Percentiles rank a stretch among this genome's conserved stretches.
Conservation (phyloP, 257 asterid genomes). For the Gardenia jasminoides region DNA sequence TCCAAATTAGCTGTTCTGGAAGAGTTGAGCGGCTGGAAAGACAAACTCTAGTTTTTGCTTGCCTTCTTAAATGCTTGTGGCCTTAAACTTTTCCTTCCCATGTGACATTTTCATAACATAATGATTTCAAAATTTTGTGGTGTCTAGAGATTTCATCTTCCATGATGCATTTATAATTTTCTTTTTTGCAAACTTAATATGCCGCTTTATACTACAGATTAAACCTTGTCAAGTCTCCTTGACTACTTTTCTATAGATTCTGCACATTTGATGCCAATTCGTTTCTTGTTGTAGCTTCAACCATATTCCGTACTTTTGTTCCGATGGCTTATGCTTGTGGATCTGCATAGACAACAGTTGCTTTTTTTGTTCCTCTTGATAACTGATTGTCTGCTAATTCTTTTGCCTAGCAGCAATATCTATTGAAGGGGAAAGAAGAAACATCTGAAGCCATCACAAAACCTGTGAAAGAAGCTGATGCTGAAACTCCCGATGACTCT, state of each 20-base stretch:
- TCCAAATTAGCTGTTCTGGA: neutral
- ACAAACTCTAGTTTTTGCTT: neutral
- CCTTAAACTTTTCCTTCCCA: neutral
- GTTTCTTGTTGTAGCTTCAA: neutral
- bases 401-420: constrained; percentile 53
- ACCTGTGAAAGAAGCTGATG: constrained; percentile 51
- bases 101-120: neutral
- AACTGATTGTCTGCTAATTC: neutral
- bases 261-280: neutral
- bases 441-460: constrained; percentile 28
- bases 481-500: constrained; percentile 32
- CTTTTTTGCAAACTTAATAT: neutral
- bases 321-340: neutral
- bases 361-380: neutral
- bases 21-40: neutral
- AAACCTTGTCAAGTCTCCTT: neutral
- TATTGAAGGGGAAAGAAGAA: constrained; percentile 54
- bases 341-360: neutral
- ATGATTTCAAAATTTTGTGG: neutral
- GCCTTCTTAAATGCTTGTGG: neutral
- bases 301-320: neutral
- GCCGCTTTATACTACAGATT: neutral
- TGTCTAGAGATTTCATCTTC: neutral
- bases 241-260: neutral
- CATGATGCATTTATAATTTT: neutral